A percentile compares a stretch with the other conserved stretches of the same genome.
Conservation (phyloP, 495 filamentous ascomycete species). For the Penicillium paradoxum region DNA sequence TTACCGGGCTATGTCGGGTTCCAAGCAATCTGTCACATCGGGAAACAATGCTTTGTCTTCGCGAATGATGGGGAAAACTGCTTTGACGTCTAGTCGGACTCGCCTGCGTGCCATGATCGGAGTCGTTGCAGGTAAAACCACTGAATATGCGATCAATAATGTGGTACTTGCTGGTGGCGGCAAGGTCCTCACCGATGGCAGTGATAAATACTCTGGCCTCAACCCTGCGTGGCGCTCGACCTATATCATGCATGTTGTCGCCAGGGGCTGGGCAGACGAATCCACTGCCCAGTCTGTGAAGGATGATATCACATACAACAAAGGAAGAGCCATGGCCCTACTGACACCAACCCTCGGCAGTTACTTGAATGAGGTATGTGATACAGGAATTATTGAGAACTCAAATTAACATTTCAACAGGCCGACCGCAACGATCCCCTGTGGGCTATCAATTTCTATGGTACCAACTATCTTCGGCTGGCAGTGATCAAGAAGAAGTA, state of each 20-base stretch:
- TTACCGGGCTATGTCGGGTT: slow-evolving; percentile 30
- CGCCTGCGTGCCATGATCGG: slow-evolving; percentile 24
- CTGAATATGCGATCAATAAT: slow-evolving; percentile 26
- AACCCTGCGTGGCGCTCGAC: slow-evolving; percentile 43
- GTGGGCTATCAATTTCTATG: background rate
- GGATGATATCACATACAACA: slow-evolving; percentile 47
- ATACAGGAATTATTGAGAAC: background rate
- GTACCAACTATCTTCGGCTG: background rate
- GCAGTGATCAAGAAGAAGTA: background rate
- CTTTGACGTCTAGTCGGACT: slow-evolving; percentile 20
- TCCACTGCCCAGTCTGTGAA: slow-evolving; percentile 35
- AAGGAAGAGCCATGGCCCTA: slow-evolving; percentile 37
- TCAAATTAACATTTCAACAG: background rate
- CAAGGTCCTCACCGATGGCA: slow-evolving; percentile 20
- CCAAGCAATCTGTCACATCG: slow-evolving; percentile 18
- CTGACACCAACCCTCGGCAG: slow-evolving; percentile 32
- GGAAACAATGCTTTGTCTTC: slow-evolving; percentile 26
- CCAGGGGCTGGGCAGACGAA: slow-evolving; percentile 36
- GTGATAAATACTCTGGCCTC: slow-evolving; percentile 28
- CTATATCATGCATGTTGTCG: slow-evolving; percentile 36
- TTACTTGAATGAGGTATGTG: slow-evolving; percentile 37
- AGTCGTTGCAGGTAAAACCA: slow-evolving; percentile 21
- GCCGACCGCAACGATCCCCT: background rate
- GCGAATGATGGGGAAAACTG: slow-evolving; percentile 33
- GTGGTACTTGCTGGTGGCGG: slow-evolving; percentile 37